phyloP scores from a whole-genome alignment of 352 stramenopile genomes.

The Globisporangium camurandrum region DNA sequence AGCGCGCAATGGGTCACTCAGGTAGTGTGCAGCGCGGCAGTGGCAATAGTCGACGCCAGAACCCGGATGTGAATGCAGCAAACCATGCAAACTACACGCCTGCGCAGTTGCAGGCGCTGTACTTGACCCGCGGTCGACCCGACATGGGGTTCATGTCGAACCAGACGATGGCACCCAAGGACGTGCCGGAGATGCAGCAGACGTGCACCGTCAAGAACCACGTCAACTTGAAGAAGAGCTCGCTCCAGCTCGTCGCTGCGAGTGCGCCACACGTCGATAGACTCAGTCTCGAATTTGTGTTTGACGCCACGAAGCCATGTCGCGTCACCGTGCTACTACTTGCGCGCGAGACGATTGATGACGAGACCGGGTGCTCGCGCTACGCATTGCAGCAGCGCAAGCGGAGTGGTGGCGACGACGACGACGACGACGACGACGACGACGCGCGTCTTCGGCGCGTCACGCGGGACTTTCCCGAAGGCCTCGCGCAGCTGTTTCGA shows the following conservation, averaged over 20 bases:
- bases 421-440: too few relatives aligned
- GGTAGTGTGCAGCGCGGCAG: constrained; percentile 49
- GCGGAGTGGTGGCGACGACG: too few relatives aligned
- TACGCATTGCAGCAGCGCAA: constrained; percentile 44
- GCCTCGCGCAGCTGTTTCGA: constrained; percentile 47
- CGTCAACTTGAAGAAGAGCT: constrained; percentile 80
- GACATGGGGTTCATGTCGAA: constrained; percentile 85
- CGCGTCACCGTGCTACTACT: constrained; percentile 58
- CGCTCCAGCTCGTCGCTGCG: constrained; percentile 41
- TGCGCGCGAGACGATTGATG: constrained; percentile 56
- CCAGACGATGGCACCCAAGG: constrained; percentile 34
- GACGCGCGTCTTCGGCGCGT: constrained; percentile 24
- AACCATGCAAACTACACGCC: constrained; percentile 59
- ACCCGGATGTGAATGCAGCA: constrained; percentile 25
- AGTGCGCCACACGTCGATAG: constrained; percentile 15
- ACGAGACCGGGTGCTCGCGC: constrained; percentile 50
- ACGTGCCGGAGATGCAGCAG: constrained; percentile 77
- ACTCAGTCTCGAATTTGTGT: constrained; percentile 59
- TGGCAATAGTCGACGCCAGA: constrained; percentile 15
- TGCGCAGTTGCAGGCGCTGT: constrained; percentile 77
- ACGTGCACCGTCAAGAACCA: constrained; percentile 79
- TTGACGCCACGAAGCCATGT: constrained; percentile 73
- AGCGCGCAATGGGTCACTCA: constrained; percentile 65
- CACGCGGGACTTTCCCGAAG: constrained; percentile 33
- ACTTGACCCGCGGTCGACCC: constrained; percentile 61